Conservation (phyloP, 225 moss, liverwort and hornwort genomes). For the Rhytidiadelphus loreus region DNA sequence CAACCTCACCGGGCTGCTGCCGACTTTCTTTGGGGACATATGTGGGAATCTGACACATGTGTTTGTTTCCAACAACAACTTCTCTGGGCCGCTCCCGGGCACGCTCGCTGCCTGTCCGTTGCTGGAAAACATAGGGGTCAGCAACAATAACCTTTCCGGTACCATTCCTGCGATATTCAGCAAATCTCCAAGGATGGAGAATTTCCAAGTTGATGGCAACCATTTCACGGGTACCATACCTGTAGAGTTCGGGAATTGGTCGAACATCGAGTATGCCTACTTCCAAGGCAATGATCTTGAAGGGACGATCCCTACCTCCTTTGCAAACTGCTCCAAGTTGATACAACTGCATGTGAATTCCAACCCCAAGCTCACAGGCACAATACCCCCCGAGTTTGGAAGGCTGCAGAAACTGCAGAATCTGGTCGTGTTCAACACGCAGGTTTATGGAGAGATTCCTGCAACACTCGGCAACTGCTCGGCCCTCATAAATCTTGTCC, state of each 20-base stretch:
- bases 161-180: slow-evolving; percentile 54
- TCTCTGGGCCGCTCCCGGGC: slow-evolving; percentile 16
- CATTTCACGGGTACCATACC: slow-evolving; percentile 48
- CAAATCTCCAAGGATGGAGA: slow-evolving; percentile 15
- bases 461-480: slow-evolving; percentile 26
- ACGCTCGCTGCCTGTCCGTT: slow-evolving; percentile 4
- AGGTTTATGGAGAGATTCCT: slow-evolving; percentile 25
- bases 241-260: slow-evolving; percentile 13
- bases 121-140: slow-evolving; percentile 42
- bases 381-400: slow-evolving; percentile 18
- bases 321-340: slow-evolving; percentile 20
- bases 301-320: slow-evolving; percentile 15
- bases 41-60: slow-evolving; percentile 24
- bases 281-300: slow-evolving; percentile 22
- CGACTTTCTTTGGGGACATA: slow-evolving; percentile 1
- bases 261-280: slow-evolving; percentile 6
- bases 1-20: slow-evolving; percentile 15
- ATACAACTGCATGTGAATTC: slow-evolving; percentile 13
- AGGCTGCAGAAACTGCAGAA: slow-evolving; percentile 13
- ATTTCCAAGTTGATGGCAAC: slow-evolving; percentile 63
- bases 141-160: slow-evolving; percentile 52
- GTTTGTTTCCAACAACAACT: slow-evolving; percentile 13
- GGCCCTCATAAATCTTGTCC: slow-evolving; percentile 8
- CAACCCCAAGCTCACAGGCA: slow-evolving; percentile 24
- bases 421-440: slow-evolving; percentile 13